A percentile compares a stretch with the other conserved stretches of the same genome.
Evolutionary conservation across 306 rosid species (phyloP).

Genomic region (Medicago lupulina): DNA sequence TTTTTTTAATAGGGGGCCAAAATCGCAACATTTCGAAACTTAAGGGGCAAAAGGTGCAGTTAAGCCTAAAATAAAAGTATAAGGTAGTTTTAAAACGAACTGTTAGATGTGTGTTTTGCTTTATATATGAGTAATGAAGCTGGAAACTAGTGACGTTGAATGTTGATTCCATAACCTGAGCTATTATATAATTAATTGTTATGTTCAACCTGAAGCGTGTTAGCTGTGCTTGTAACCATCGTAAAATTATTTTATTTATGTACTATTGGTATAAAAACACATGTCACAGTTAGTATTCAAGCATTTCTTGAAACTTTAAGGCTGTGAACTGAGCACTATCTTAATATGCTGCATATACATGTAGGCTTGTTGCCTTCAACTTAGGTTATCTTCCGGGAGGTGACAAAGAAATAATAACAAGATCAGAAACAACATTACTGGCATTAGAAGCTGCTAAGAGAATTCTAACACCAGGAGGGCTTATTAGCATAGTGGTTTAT

Average conservation of each 20-base stretch:
- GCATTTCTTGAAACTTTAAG: slow-evolving; percentile 11
- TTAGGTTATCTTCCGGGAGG: slow-evolving; percentile 95
- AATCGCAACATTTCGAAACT: too few species aligned
- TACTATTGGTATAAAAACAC: slow-evolving; percentile 9
- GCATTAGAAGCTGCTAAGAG: slow-evolving; percentile 79
- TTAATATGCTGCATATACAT: slow-evolving; percentile 42
- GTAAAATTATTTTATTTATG: slow-evolving; percentile 1
- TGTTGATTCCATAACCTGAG: slow-evolving; percentile 11
- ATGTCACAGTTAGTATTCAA: slow-evolving; percentile 11
- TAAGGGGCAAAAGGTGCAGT: too few species aligned
- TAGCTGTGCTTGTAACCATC: background rate
- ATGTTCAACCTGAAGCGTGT: background rate
- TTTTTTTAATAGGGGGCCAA: too few species aligned
- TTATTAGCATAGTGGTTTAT: slow-evolving; percentile 84
- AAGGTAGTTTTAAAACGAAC: too few species aligned
- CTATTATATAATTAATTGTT: background rate
- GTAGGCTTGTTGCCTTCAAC: slow-evolving; percentile 94
- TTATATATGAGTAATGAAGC: too few species aligned
- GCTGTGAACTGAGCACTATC: slow-evolving; percentile 8
- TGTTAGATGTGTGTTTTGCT: too few species aligned
- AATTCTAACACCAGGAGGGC: slow-evolving; percentile 70
- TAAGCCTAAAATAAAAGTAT: too few species aligned
- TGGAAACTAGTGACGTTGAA: background rate
- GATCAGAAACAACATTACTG: slow-evolving; percentile 69
- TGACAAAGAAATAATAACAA: slow-evolving; percentile 73